phyloP scores from a whole-genome alignment of 2,329 filamentous ascomycete species.

The Gaeumannomyces sp. region DNA sequence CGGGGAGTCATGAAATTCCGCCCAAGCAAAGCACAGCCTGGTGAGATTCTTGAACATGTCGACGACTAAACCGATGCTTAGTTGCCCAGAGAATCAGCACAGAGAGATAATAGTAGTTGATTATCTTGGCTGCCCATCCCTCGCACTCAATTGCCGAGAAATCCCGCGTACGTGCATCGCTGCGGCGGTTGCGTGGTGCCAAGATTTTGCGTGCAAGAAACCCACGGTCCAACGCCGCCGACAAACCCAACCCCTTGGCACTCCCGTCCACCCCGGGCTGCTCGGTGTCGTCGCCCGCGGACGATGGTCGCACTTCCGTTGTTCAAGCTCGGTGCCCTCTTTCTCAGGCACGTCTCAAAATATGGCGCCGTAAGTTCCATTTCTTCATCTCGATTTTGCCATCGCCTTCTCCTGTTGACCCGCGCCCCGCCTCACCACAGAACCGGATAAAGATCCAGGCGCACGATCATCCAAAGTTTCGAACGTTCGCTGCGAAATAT shows the following conservation, averaged over 20 bases:
- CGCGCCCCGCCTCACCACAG: conserved; percentile 28
- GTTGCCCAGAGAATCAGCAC: not conserved
- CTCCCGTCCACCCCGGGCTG: not conserved
- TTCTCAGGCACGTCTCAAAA: conserved; percentile 61
- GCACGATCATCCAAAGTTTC: conserved; percentile 57
- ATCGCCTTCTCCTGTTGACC: not conserved
- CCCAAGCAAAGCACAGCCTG: not conserved
- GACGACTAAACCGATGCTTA: not conserved
- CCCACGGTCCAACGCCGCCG: not conserved
- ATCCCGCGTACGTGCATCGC: not conserved
- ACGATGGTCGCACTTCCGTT: conserved; percentile 59
- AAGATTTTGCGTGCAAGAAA: not conserved
- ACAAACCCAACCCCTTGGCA: not conserved
- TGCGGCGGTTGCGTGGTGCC: not conserved
- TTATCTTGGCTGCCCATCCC: too few relatives aligned
- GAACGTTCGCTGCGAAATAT: conserved; percentile 53
- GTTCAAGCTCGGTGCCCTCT: conserved; percentile 60
- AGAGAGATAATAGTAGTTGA: not conserved
- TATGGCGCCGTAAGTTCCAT: conserved; percentile 55
- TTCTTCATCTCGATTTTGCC: not conserved
- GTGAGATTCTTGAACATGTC: not conserved
- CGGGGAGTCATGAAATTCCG: not conserved
- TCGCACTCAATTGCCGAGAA: not conserved
- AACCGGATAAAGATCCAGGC: conserved; percentile 61
- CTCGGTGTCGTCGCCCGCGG: too few relatives aligned